Conservation (phyloP, 441 rosid genomes). For the Macaranga tanarius region DNA sequence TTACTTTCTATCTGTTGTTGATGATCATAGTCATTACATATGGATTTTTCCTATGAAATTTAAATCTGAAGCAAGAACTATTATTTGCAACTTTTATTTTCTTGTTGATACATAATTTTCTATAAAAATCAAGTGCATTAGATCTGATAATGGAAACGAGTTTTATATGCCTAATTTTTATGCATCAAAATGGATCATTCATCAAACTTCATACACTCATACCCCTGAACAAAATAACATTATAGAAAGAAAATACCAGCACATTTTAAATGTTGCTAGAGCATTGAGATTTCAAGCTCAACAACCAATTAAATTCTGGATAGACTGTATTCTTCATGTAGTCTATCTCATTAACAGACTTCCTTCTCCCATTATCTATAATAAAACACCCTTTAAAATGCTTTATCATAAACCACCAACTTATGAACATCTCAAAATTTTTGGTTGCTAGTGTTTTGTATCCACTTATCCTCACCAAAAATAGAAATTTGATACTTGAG, state of each 20-base stretch:
- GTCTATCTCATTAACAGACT: neutral
- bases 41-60: too few species aligned
- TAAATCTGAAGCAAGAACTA: too few species aligned
- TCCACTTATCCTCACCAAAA: neutral
- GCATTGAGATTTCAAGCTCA: neutral
- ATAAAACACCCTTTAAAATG: neutral
- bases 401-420: rapidly evolving
- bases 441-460: neutral
- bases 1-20: too few species aligned
- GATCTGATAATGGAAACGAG: neutral
- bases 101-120: neutral
- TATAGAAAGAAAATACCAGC: neutral
- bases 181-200: neutral
- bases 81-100: neutral
- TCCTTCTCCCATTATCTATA: neutral
- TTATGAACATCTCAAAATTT: neutral
- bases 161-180: neutral
- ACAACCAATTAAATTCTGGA: neutral
- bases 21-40: too few species aligned
- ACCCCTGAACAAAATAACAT: neutral
- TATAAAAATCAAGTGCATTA: neutral
- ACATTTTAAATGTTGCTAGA: neutral
- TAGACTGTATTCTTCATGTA: neutral
- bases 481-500: neutral
- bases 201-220: neutral